A percentile compares a stretch with the other conserved stretches of the same genome.
phyloP scores from a whole-genome alignment of 306 rosid genomes.

The Corylus heterophylla region DNA sequence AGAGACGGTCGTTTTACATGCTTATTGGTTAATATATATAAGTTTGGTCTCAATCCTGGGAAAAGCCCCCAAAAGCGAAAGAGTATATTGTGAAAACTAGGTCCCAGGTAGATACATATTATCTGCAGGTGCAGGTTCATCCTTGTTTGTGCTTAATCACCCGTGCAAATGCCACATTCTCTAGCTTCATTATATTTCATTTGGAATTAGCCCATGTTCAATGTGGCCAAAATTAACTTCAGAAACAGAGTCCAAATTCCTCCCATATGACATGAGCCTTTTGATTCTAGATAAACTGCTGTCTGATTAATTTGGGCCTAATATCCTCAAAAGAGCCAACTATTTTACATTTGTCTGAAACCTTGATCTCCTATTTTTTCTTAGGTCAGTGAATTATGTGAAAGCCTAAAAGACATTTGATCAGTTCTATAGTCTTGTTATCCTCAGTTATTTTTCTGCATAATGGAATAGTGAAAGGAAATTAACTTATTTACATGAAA shows the following conservation, averaged over 20 bases:
- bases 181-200: background rate
- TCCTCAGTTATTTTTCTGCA: background rate
- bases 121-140: background rate
- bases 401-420: background rate
- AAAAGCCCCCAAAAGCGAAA: background rate
- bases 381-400: background rate
- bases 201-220: background rate
- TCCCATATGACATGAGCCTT: background rate
- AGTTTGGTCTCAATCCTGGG: background rate
- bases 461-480: background rate
- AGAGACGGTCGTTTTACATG: background rate
- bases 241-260: background rate
- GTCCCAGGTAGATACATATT: background rate
- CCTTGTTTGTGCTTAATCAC: background rate
- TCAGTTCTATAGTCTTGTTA: background rate
- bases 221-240: constrained; percentile 1
- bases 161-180: background rate
- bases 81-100: background rate
- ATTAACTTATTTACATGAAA: no score
- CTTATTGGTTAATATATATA: background rate
- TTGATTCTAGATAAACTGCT: background rate
- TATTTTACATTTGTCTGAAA: no score
- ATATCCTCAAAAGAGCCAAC: background rate
- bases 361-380: background rate
- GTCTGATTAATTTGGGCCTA: background rate